These are phyloP conservation scores for Metschnikowia borealis DNA, from an alignment of 805 yeast genomes.

Conservation along the genomic window DNA sequence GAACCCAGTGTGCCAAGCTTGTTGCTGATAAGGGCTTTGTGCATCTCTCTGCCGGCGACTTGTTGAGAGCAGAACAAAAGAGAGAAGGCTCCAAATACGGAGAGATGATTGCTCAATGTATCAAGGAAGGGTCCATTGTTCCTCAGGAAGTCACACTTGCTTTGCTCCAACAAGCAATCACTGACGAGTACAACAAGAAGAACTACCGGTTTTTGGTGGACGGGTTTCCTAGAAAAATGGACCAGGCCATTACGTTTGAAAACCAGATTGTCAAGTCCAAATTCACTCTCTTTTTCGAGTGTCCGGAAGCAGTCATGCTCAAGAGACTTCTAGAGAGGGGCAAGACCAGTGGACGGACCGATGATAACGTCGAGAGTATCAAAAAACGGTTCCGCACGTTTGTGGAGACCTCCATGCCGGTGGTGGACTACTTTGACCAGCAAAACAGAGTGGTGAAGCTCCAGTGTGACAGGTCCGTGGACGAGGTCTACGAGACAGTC, in stretches of 20 bases:
- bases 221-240: slow-evolving; percentile 98
- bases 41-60: slow-evolving; percentile 95
- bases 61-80: slow-evolving; percentile 85
- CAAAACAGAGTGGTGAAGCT: slow-evolving; percentile 74
- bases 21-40: slow-evolving; percentile 78
- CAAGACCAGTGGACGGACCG: slow-evolving; percentile 89
- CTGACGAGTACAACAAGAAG: slow-evolving; percentile 46
- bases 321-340: slow-evolving; percentile 84
- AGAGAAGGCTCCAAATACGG: slow-evolving; percentile 83
- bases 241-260: slow-evolving; percentile 93
- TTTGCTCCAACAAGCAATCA: slow-evolving; percentile 74
- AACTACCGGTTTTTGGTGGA: slow-evolving; percentile 73
- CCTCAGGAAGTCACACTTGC: slow-evolving; percentile 92
- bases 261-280: slow-evolving; percentile 65
- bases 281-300: slow-evolving; percentile 72
- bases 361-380: slow-evolving; percentile 89
- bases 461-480: slow-evolving; percentile 76
- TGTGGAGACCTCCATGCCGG: slow-evolving; percentile 88
- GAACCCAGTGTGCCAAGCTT: slow-evolving; percentile 88
- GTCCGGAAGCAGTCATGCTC: slow-evolving; percentile 81
- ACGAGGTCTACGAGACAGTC: slow-evolving; percentile 68
- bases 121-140: slow-evolving; percentile 85
- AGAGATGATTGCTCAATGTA: slow-evolving; percentile 75
- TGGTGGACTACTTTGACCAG: slow-evolving; percentile 74
- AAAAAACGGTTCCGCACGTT: slow-evolving; percentile 85